A percentile compares a stretch with the other conserved stretches of the same genome.
Conservation (phyloP, 495 filamentous ascomycete genomes). For the Elasticomyces elasticus region DNA sequence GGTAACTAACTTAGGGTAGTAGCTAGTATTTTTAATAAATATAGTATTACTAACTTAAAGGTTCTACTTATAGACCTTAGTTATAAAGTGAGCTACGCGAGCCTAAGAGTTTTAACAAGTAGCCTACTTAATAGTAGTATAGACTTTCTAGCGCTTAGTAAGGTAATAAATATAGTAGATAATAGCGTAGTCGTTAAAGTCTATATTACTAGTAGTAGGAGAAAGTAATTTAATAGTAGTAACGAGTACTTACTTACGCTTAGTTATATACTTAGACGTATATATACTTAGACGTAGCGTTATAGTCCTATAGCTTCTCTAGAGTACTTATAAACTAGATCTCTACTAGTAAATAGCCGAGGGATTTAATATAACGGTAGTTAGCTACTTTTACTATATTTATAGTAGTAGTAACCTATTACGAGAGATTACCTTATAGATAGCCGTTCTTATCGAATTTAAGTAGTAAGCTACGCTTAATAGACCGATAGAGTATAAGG, state of each 20-base stretch:
- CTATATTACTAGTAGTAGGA: neutral
- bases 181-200: neutral
- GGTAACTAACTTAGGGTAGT: neutral
- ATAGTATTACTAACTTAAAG: neutral
- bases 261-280: neutral
- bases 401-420: neutral
- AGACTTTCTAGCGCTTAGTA: neutral
- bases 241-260: neutral
- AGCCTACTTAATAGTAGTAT: neutral
- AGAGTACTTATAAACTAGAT: neutral
- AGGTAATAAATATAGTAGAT: neutral
- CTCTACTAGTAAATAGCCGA: neutral
- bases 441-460: neutral
- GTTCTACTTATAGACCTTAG: neutral
- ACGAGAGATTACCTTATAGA: neutral
- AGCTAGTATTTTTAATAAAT: neutral
- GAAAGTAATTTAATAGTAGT: too few relatives aligned
- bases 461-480: neutral
- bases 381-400: neutral
- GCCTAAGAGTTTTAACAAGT: neutral
- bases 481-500: neutral
- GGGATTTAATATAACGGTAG: neutral
- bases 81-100: neutral
- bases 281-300: neutral
- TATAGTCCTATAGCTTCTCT: neutral